These are phyloP conservation scores for Xylaria curta DNA, from an alignment of 495 filamentous ascomycete species.

Conservation along the genomic window DNA sequence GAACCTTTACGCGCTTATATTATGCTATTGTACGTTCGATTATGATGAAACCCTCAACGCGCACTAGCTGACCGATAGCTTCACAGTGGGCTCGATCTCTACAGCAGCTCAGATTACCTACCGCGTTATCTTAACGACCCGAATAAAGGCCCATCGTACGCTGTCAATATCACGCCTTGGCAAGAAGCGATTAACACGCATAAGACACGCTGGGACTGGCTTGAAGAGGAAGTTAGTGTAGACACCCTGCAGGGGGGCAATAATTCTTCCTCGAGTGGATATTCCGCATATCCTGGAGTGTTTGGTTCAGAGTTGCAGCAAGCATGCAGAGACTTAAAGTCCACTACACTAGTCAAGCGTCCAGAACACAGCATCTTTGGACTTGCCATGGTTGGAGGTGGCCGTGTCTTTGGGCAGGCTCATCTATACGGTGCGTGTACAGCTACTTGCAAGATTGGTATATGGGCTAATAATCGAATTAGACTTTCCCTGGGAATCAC, in stretches of 20 bases:
- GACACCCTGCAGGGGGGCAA: constrained; percentile 13
- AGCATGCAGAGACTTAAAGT: not conserved
- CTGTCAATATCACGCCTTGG: constrained; percentile 39
- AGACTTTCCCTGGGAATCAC: constrained; percentile 46
- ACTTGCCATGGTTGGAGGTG: constrained; percentile 44
- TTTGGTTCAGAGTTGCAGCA: not conserved
- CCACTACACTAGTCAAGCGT: constrained; percentile 26
- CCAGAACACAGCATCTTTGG: constrained; percentile 44
- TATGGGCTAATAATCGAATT: constrained; percentile 10
- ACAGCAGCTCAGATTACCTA: constrained; percentile 41
- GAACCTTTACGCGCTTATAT: constrained; percentile 45
- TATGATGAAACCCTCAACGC: not conserved
- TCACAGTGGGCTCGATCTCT: constrained; percentile 38
- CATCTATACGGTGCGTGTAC: constrained; percentile 37
- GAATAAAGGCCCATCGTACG: constrained; percentile 38
- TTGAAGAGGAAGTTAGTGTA: constrained; percentile 37
- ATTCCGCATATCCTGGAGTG: not conserved
- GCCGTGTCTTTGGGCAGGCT: constrained; percentile 36
- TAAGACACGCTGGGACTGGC: constrained; percentile 47
- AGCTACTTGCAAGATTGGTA: not conserved
- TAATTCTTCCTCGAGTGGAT: not conserved
- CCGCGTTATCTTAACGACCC: constrained; percentile 41
- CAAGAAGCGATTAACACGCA: constrained; percentile 41
- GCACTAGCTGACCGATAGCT: not conserved
- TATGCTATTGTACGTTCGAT: constrained; percentile 34